Percentiles rank a stretch among this genome's conserved stretches.
phyloP scores from a whole-genome alignment of 2,329 filamentous ascomycete genomes.

The Amylocarpus encephaloides region DNA sequence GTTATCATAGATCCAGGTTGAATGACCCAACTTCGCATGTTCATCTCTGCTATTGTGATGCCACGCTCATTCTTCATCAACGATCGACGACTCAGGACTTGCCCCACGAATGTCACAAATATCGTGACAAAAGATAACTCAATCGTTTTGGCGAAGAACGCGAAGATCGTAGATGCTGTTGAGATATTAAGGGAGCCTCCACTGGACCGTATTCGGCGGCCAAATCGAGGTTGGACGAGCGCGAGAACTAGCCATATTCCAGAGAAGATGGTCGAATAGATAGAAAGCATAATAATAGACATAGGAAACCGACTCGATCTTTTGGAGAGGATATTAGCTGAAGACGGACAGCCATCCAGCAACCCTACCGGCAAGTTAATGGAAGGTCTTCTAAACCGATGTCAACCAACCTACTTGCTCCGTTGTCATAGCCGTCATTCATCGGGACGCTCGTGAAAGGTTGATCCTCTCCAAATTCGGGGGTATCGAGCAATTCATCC shows the following conservation, averaged over 20 bases:
- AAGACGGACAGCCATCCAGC: slow-evolving; percentile 3
- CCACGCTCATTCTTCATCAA: slow-evolving; percentile 47
- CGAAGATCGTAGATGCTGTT: slow-evolving; percentile 58
- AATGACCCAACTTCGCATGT: slow-evolving; percentile 68
- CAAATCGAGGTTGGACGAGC: slow-evolving; percentile 55
- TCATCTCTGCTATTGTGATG: slow-evolving; percentile 68
- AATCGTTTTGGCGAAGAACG: slow-evolving; percentile 66
- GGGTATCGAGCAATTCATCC: slow-evolving; percentile 3
- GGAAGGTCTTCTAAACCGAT: neutral
- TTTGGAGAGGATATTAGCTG: slow-evolving; percentile 1
- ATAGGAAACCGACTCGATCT: slow-evolving; percentile 5
- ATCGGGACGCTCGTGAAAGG: neutral
- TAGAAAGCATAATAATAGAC: slow-evolving; percentile 23
- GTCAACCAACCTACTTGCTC: neutral
- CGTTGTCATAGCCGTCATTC: slow-evolving; percentile 5
- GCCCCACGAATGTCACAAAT: slow-evolving; percentile 67
- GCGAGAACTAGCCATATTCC: slow-evolving; percentile 59
- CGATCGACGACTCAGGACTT: slow-evolving; percentile 57
- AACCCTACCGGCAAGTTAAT: neutral
- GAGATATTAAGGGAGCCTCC: slow-evolving; percentile 47
- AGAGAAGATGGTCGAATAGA: slow-evolving; percentile 58
- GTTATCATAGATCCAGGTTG: slow-evolving; percentile 68
- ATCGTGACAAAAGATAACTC: slow-evolving; percentile 72
- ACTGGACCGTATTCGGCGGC: slow-evolving; percentile 43
- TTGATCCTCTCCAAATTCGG: neutral